Base-by-base conservation (phyloP, 2,329 filamentous ascomycete genomes). In the Thielaviopsis populi region DNA sequence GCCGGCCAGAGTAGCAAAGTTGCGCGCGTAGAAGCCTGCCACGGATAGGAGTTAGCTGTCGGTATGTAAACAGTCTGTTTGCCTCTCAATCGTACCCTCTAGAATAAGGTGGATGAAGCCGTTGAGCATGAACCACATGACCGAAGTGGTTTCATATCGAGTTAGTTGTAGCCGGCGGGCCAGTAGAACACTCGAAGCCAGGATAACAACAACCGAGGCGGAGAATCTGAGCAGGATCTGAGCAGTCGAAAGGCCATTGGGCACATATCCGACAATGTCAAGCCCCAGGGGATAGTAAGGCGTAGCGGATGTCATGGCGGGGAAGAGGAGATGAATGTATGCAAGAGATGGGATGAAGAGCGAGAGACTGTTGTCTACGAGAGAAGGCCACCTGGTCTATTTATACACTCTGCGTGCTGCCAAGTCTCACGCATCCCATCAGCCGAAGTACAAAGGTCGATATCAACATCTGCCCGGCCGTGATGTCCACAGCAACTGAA, bases 81-180 rank as follows among this genome's bases (percentile, higher is more conserved):
- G 58, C 10, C 30, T 42, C 41, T 33, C 63, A 43, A 30, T 24
- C 63, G 40, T 67, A 74, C 73, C 75, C 69, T 79, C 76, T 46
- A 78, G 74, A 67, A 76, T 72, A 24, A 75, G 62, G 67, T 77
- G 75, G 66, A 77, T 77, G 67, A 68, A 80, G 72, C 75, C 81
- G 79, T 86, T 88, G 15, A 92, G 77, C 24, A 86, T 79, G 72
- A 91, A 91, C 89, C 89, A 92, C 74, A 89, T 74, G 24, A 86
- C 81, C 3, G 80, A 81, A 13, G 79, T 68, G 56, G 83, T 77
- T 68, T 90, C 87, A 30, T 71, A 72, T 7, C 69, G 73, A 41
- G 76, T 75, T 62, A 89, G 70, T 10, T 73, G 75, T 1, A 83
- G 82, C 19, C 82, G 77, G 68, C 79, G 81, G 66, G 82, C 77